These are phyloP conservation scores for Eremochloa ophiuroides DNA, from an alignment of 176 grass and related monocot species.

Conservation along the genomic window DNA sequence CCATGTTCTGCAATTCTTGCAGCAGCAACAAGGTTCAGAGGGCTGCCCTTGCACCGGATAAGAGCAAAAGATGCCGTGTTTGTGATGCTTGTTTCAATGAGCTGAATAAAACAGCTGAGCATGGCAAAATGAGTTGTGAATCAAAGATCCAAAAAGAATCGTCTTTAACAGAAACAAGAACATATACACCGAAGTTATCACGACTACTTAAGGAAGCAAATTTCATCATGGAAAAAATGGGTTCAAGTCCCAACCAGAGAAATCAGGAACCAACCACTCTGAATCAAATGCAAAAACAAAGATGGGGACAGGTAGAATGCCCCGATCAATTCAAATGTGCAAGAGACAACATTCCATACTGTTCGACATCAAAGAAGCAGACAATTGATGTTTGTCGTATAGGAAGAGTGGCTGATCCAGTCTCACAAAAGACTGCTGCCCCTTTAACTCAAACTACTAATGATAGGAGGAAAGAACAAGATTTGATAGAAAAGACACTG, in stretches of 20 bases:
- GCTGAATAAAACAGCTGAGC: conserved; percentile 36
- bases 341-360: conserved; percentile 12
- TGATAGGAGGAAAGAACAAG: conserved; percentile 32
- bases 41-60: conserved; percentile 75
- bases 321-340: conserved; percentile 56
- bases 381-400: not conserved
- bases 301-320: conserved; percentile 80
- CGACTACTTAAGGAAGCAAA: conserved; percentile 65
- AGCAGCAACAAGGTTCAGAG: conserved; percentile 64
- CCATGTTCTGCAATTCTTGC: conserved; percentile 85
- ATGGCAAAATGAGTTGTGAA: conserved; percentile 20
- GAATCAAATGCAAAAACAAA: conserved; percentile 26
- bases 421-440: not conserved
- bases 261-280: conserved; percentile 16
- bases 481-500: conserved; percentile 60
- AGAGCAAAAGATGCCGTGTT: conserved; percentile 59
- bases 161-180: conserved; percentile 43
- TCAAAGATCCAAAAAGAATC: conserved; percentile 34
- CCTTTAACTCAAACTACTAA: conserved; percentile 20
- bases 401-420: conserved; percentile 1
- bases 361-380: conserved; percentile 21
- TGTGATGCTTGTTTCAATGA: conserved; percentile 83
- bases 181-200: conserved; percentile 62
- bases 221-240: conserved; percentile 51
- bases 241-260: conserved; percentile 36